Evolutionary conservation across 2,329 filamentous ascomycete genomes (phyloP), one percentile per base, ranked within the genome.

Genomic region (Fusarium algeriense): DNA sequence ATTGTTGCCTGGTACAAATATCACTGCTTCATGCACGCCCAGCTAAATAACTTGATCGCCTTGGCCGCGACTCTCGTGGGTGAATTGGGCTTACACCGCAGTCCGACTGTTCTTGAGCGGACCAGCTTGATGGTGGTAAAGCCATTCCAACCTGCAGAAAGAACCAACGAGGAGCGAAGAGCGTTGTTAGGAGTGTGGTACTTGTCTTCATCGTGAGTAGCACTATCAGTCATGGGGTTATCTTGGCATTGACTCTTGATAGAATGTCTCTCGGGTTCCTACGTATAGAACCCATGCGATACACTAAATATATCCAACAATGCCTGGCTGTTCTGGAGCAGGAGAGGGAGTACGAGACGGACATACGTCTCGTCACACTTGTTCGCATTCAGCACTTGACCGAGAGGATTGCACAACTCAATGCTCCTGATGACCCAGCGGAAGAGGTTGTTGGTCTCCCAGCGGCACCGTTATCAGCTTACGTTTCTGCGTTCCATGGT

Each of bases 121-220:
- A 82, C 81, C 1, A 81, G 79, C 32, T 67, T 86, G 12, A 80
- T 85, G 76, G 79, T 85, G 6, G 78, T 83, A 5, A 78, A 82
- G 26, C 83, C 83, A 0, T 79, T 80, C 19, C 73, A 79, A 34
- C 79, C 82, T 1, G 77, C 73, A 26, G 75, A 77, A 4, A 81
- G 86, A 7, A 86, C 83, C 0, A 83, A 86, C 11, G 87, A 89
- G 41, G 87, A 89, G 66, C 81, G 83, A 13, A 81, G 87, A n/a
- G 81, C 83, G 0, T 79, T 88, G 1, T 78, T 87, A 2, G 87
- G 85, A 0, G 83, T 86, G 3, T 89, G 87, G 83, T 89, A 87
- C 64, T 67, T 89, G 34, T 84, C 81, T 17, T 88, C 86, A 13
- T 81, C 83, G 87, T 89, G 78, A 74, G 85, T 78, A 15, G 8